Percentiles rank a stretch among this genome's conserved stretches.
Conservation (phyloP, 768 basidiomycete genomes). For the Lentinula guzmanii region DNA sequence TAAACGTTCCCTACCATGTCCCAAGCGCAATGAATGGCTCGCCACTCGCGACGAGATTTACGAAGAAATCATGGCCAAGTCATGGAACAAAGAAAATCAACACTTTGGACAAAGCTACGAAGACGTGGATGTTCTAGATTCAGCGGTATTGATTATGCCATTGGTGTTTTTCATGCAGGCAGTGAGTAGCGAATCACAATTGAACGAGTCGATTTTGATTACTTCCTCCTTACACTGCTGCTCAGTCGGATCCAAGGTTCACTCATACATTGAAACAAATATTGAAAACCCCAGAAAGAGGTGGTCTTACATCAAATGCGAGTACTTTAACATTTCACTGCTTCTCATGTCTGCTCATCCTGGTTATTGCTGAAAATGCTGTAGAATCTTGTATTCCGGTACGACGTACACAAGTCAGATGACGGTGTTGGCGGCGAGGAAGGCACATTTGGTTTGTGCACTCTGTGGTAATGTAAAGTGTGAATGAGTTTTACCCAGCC, state of each 20-base stretch:
- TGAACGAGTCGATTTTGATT: background rate
- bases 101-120: conserved; percentile 91
- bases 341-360: background rate
- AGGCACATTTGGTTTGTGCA: conserved; percentile 90
- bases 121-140: conserved; percentile 74
- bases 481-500: background rate
- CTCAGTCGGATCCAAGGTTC: conserved; percentile 83
- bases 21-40: conserved; percentile 65
- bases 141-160: conserved; percentile 88
- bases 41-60: conserved; percentile 76
- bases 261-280: conserved; percentile 79
- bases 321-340: conserved; percentile 11
- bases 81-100: conserved; percentile 68
- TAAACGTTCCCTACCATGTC: conserved; percentile 89
- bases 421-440: conserved; percentile 97
- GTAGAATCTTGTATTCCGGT: conserved; percentile 85
- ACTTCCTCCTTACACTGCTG: background rate
- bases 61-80: conserved; percentile 88
- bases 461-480: conserved; percentile 51
- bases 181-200: conserved; percentile 31
- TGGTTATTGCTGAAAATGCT: background rate
- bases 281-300: conserved; percentile 81
- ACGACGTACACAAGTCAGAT: conserved; percentile 78
- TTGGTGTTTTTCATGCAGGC: conserved; percentile 87
- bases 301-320: conserved; percentile 87